A percentile compares a stretch with the other conserved stretches of the same genome.
These are phyloP conservation scores for Aspergillus taichungensis DNA, from an alignment of 495 filamentous ascomycete genomes.

Conservation along the genomic window DNA sequence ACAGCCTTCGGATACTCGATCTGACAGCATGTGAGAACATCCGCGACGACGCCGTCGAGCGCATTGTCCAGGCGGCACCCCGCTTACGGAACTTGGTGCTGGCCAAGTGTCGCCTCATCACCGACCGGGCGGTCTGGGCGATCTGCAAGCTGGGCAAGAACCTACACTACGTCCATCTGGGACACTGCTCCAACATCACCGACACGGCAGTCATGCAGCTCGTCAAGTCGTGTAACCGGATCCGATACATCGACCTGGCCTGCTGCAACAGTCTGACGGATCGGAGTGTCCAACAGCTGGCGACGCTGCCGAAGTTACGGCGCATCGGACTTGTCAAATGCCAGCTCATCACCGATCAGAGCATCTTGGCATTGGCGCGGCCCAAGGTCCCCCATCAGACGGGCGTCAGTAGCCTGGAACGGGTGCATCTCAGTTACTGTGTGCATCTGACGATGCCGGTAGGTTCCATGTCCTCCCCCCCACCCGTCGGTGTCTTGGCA, in stretches of 20 bases:
- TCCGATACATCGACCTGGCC: conserved; percentile 94
- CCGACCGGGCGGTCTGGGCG: conserved; percentile 76
- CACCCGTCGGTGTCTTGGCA: background rate
- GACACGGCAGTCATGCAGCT: conserved; percentile 77
- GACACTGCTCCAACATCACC: conserved; percentile 86
- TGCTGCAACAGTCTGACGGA: conserved; percentile 92
- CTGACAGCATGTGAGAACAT: conserved; percentile 78
- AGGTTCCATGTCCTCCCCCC: conserved; percentile 22
- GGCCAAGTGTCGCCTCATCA: conserved; percentile 87
- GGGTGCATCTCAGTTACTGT: conserved; percentile 97
- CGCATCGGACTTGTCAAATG: conserved; percentile 96
- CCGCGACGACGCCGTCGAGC: conserved; percentile 77
- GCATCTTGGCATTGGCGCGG: conserved; percentile 74
- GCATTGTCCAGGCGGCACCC: conserved; percentile 77
- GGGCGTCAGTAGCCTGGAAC: conserved; percentile 60
- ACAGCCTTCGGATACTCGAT: conserved; percentile 87
- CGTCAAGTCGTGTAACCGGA: conserved; percentile 80
- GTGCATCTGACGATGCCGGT: conserved; percentile 69
- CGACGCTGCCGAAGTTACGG: conserved; percentile 82
- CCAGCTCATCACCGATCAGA: conserved; percentile 74
- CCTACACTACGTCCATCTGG: conserved; percentile 89
- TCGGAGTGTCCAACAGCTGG: conserved; percentile 72
- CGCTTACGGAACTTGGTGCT: conserved; percentile 87
- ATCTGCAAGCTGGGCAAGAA: conserved; percentile 91
- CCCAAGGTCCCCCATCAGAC: conserved; percentile 39